phyloP scores from a whole-genome alignment of 176 grass and related monocot species.

The Musa acuminata region DNA sequence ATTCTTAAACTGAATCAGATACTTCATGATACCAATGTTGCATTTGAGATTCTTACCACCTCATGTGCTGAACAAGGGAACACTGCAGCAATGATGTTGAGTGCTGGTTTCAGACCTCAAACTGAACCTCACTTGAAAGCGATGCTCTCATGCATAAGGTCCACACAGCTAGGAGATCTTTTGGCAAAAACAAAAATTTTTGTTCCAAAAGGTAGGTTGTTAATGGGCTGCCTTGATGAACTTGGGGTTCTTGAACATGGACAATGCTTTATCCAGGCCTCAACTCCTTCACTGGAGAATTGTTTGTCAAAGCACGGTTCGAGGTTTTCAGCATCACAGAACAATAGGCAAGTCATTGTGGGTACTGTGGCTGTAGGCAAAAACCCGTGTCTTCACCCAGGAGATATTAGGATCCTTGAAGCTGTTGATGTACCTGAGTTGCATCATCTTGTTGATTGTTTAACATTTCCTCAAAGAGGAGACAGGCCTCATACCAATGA shows the following conservation, averaged over 20 bases:
- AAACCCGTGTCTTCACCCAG: constrained; percentile 90
- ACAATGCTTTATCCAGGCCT: constrained; percentile 72
- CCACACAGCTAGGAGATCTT: constrained; percentile 55
- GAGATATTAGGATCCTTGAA: constrained; percentile 78
- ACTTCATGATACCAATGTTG: constrained; percentile 41
- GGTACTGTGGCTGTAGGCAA: constrained; percentile 78
- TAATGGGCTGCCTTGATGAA: constrained; percentile 94
- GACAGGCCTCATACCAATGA: constrained; percentile 84
- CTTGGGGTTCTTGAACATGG: constrained; percentile 65
- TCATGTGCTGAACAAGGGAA: constrained; percentile 74
- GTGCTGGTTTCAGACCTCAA: constrained; percentile 63
- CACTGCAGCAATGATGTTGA: constrained; percentile 62
- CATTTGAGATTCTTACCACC: constrained; percentile 61
- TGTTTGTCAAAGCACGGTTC: constrained; percentile 66
- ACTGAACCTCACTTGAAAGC: constrained; percentile 67
- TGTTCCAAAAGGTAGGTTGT: constrained; percentile 74
- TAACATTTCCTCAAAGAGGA: constrained; percentile 71
- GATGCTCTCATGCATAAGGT: constrained; percentile 75
- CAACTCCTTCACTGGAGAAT: constrained; percentile 43
- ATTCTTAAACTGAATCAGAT: constrained; percentile 57
- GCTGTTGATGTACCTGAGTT: constrained; percentile 65
- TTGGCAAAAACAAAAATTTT: constrained; percentile 70
- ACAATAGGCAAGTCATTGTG: constrained; percentile 42
- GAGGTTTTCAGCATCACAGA: constrained; percentile 34
- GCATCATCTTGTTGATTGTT: constrained; percentile 78